phyloP scores from a whole-genome alignment of 495 filamentous ascomycete genomes.

The Penicillium soppii region DNA sequence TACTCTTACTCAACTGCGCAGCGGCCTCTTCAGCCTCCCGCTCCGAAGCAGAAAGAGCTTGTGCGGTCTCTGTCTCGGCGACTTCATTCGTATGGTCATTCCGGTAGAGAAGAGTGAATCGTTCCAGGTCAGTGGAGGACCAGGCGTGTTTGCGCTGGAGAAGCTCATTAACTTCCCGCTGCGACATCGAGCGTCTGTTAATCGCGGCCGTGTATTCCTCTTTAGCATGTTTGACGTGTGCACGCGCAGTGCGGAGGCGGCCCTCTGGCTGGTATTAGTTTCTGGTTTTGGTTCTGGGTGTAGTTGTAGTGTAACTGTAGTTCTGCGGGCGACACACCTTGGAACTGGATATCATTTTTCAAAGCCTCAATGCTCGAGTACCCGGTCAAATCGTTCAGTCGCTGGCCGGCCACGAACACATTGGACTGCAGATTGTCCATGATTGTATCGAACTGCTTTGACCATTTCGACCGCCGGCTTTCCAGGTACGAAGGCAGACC shows the following conservation, averaged over 20 bases:
- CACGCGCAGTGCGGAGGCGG: constrained; percentile 60
- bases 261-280: constrained; percentile 47
- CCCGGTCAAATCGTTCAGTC: constrained; percentile 88
- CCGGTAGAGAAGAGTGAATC: constrained; percentile 90
- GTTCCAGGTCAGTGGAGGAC: constrained; percentile 83
- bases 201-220: constrained; percentile 75
- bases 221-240: constrained; percentile 67
- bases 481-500: constrained; percentile 77
- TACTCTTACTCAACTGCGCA: constrained; percentile 69
- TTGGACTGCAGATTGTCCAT: constrained; percentile 91
- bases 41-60: constrained; percentile 71
- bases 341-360: constrained; percentile 68
- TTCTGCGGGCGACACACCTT: too few relatives aligned
- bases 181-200: constrained; percentile 73
- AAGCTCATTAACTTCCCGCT: constrained; percentile 92
- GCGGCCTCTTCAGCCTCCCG: constrained; percentile 72
- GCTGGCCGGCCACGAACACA: constrained; percentile 78
- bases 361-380: constrained; percentile 90
- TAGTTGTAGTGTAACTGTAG: too few relatives aligned
- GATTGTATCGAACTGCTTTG: constrained; percentile 69
- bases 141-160: constrained; percentile 92
- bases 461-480: constrained; percentile 65
- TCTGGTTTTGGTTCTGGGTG: background rate
- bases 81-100: constrained; percentile 93
- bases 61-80: constrained; percentile 71